These are phyloP conservation scores for Globisporangium polare DNA, from an alignment of 352 stramenopile species.

Conservation along the genomic window DNA sequence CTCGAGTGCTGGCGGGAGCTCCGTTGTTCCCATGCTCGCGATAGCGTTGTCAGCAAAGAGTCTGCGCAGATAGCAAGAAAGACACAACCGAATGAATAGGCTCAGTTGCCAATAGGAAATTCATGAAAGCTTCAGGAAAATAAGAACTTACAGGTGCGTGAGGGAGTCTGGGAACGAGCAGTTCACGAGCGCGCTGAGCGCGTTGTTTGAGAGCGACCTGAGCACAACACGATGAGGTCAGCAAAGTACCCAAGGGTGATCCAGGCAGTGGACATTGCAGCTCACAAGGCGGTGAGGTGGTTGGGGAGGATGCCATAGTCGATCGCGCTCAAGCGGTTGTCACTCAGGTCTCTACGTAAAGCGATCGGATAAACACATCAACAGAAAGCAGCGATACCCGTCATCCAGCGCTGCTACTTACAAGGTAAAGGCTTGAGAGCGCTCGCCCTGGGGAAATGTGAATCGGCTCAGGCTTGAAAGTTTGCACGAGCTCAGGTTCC, in stretches of 20 bases:
- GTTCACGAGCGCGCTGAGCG: constrained; percentile 6
- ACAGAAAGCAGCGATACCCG: neutral
- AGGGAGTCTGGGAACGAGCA: constrained; percentile 6
- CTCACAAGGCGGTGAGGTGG: neutral
- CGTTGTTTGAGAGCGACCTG: constrained; percentile 12
- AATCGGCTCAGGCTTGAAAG: neutral
- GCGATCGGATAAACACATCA: neutral
- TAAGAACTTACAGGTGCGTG: neutral
- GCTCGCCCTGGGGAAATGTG: neutral
- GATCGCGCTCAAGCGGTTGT: neutral
- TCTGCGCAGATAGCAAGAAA: neutral
- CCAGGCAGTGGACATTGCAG: neutral
- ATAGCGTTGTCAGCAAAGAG: constrained; percentile 13
- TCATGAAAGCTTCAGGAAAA: neutral
- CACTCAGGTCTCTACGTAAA: constrained; percentile 1
- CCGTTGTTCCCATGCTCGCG: constrained; percentile 5
- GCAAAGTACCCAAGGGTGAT: neutral
- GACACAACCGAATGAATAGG: neutral
- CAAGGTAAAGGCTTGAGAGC: neutral
- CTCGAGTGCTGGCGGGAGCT: neutral
- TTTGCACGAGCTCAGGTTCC: constrained; percentile 10
- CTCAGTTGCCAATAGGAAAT: no score
- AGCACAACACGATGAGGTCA: neutral
- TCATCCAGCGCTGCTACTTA: neutral
- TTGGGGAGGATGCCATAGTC: neutral